Conservation (phyloP, 192 early-diverging fungal genomes). For the Rhizoclosmatium sp. region DNA sequence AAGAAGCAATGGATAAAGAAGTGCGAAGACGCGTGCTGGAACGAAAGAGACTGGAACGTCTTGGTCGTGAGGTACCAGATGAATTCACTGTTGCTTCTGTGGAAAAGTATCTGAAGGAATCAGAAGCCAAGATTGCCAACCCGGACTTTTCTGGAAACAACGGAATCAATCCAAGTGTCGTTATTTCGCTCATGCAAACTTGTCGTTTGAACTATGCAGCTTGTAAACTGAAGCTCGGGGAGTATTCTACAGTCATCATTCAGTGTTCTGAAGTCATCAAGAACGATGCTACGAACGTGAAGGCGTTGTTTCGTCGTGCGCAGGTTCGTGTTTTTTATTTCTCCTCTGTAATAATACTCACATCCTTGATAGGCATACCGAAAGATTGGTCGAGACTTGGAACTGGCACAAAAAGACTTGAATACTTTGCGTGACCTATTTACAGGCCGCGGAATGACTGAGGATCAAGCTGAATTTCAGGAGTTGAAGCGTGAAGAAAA, state of each 20-base stretch:
- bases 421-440: constrained; percentile 25
- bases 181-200: constrained; percentile 41
- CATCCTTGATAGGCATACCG: constrained; percentile 44
- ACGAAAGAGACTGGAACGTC: constrained; percentile 23
- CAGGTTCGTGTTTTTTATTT: constrained; percentile 12
- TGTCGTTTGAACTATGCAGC: constrained; percentile 61
- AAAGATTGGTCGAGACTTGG: constrained; percentile 61
- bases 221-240: constrained; percentile 60
- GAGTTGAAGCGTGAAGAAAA: constrained; percentile 50
- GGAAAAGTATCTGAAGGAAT: constrained; percentile 9
- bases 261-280: constrained; percentile 61
- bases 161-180: constrained; percentile 28
- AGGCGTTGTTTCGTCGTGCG: constrained; percentile 62
- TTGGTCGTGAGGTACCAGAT: constrained; percentile 3
- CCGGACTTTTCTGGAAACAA: constrained; percentile 16
- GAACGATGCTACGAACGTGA: constrained; percentile 48
- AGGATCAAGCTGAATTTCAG: constrained; percentile 42
- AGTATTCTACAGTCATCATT: constrained; percentile 48
- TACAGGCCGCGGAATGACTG: constrained; percentile 13
- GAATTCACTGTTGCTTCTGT: constrained; percentile 19
- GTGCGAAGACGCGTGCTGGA: constrained; percentile 30
- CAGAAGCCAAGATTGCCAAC: background rate
- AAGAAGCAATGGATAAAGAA: constrained; percentile 32
- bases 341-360: background rate
- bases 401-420: constrained; percentile 59